These are phyloP conservation scores for Ustilago sp. DNA, from an alignment of 1,284 basidiomycete genomes.

Conservation along the genomic window DNA sequence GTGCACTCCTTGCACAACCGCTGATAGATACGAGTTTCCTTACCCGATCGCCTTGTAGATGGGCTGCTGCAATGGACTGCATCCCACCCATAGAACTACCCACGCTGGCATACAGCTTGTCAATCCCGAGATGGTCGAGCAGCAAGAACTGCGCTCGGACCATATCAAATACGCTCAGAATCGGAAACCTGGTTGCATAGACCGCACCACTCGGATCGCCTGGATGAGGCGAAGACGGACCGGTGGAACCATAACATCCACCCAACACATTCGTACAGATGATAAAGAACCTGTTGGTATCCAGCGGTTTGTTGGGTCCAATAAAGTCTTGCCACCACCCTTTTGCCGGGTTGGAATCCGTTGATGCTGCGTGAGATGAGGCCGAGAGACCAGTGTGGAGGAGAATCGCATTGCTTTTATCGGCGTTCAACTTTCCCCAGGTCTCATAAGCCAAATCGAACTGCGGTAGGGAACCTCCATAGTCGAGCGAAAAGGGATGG, in stretches of 20 bases:
- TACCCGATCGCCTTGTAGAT: constrained; percentile 89
- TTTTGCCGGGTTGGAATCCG: constrained; percentile 79
- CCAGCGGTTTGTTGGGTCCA: constrained; percentile 86
- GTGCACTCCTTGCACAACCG: constrained; percentile 89
- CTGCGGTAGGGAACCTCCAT: constrained; percentile 75
- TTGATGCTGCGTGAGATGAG: constrained; percentile 92
- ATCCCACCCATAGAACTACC: constrained; percentile 97
- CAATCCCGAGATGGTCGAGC: constrained; percentile 85
- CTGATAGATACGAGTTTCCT: constrained; percentile 91
- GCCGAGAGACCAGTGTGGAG: constrained; percentile 96
- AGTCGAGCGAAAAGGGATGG: constrained; percentile 80
- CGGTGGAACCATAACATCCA: constrained; percentile 96
- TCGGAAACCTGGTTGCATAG: constrained; percentile 91
- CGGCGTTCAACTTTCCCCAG: constrained; percentile 87
- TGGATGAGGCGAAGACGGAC: constrained; percentile 84
- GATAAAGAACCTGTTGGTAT: constrained; percentile 91
- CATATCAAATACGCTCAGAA: constrained; percentile 96
- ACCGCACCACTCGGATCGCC: constrained; percentile 72
- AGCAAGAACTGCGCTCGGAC: constrained; percentile 87
- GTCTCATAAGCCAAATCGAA: constrained; percentile 96
- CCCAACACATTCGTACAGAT: constrained; percentile 98
- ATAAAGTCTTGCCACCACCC: constrained; percentile 99
- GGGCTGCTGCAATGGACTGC: constrained; percentile 95
- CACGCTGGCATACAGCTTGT: constrained; percentile 89
- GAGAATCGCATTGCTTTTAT: constrained; percentile 89